Percentiles rank a stretch among this genome's conserved stretches.
Evolutionary conservation across 345 rosid genomes (phyloP).

Genomic region (Populus simonii): DNA sequence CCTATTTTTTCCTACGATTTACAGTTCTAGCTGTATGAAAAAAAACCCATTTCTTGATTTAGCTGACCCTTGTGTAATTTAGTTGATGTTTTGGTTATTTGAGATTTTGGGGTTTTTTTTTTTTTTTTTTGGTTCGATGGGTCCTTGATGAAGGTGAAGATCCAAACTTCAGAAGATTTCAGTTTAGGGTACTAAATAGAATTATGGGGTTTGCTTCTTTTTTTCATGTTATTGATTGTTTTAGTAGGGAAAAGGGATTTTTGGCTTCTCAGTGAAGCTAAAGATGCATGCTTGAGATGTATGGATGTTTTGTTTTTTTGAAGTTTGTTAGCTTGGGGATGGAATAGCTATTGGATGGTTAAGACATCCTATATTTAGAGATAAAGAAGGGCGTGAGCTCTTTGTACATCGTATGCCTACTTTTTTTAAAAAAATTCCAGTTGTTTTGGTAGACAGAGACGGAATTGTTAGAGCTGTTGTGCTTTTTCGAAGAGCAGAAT

Average conservation of each 20-base stretch:
- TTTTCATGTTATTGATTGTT: neutral
- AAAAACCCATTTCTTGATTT: neutral
- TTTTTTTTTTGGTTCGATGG: neutral
- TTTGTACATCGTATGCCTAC: neutral
- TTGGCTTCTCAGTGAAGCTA: neutral
- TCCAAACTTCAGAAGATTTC: neutral
- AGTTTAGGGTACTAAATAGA: neutral
- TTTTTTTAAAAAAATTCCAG: neutral
- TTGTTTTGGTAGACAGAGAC: neutral
- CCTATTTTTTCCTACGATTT: neutral
- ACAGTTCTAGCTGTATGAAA: neutral
- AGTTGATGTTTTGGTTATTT: neutral
- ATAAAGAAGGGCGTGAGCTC: neutral
- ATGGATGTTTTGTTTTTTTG: neutral
- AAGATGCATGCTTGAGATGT: neutral
- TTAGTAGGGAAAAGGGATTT: neutral
- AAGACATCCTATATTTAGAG: neutral
- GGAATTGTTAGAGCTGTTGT: too few relatives aligned
- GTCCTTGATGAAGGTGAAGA: neutral
- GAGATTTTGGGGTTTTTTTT: neutral
- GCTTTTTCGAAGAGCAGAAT: too few relatives aligned
- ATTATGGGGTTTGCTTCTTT: neutral
- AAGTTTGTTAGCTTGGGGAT: neutral
- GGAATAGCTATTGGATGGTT: slow-evolving; percentile 2
- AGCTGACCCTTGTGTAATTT: neutral